phyloP scores from a whole-genome alignment of 2,329 filamentous ascomycete species.

The Pseudocercospora musae region DNA sequence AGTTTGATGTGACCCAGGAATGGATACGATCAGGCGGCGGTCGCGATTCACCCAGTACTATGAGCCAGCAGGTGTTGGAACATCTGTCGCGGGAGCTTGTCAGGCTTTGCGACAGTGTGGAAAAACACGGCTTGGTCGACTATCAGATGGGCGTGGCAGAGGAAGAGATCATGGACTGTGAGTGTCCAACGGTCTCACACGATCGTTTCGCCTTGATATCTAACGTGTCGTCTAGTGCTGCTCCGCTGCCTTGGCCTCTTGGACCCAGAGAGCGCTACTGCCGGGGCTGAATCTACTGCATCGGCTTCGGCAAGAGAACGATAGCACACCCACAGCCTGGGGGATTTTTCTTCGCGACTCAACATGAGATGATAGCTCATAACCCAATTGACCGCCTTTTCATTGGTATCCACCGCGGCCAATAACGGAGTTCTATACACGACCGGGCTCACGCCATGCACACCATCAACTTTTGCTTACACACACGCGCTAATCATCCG shows the following conservation, averaged over 20 bases:
- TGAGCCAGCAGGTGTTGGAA: conserved; percentile 67
- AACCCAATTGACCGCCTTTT: neutral
- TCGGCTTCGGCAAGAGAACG: conserved; percentile 19
- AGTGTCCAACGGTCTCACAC: conserved; percentile 38
- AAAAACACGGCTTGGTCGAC: conserved; percentile 90
- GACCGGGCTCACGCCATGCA: neutral
- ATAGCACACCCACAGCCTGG: conserved; percentile 6
- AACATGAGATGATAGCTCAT: neutral
- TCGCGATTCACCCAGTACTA: conserved; percentile 57
- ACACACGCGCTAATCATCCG: neutral
- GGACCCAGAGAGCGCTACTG: conserved; percentile 21
- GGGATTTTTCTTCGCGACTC: neutral
- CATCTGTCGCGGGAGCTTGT: conserved; percentile 80
- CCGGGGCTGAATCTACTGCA: conserved; percentile 19
- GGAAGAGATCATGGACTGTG: conserved; percentile 82
- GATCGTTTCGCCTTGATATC: neutral
- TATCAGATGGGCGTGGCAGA: conserved; percentile 98
- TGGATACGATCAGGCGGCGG: conserved; percentile 59
- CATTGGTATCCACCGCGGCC: neutral
- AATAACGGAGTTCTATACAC: neutral
- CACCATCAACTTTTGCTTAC: neutral
- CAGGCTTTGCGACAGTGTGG: conserved; percentile 77
- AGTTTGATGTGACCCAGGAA: conserved; percentile 68
- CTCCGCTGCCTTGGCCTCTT: conserved; percentile 22
- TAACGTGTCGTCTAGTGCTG: conserved; percentile 20